These are phyloP conservation scores for Pythium vanterpoolii DNA, from an alignment of 352 stramenopile genomes.

Conservation along the genomic window DNA sequence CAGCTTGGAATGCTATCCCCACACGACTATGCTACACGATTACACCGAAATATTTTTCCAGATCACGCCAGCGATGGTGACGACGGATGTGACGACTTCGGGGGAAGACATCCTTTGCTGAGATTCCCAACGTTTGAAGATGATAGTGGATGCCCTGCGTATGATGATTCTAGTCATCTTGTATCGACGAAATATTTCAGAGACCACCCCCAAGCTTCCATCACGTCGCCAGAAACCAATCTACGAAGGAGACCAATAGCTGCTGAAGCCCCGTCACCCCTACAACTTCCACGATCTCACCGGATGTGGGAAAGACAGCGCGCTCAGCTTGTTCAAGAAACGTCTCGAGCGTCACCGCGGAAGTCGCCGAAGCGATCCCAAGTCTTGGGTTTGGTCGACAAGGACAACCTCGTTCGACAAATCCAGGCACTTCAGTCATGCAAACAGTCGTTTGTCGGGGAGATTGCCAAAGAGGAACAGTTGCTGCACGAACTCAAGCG, in stretches of 20 bases:
- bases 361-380: slow-evolving; percentile 12
- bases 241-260: not conserved
- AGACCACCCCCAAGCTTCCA: not conserved
- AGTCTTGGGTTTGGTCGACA: slow-evolving; percentile 32
- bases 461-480: slow-evolving; percentile 66
- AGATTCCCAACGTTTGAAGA: slow-evolving; percentile 57
- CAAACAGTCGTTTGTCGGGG: slow-evolving; percentile 55
- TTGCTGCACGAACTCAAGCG: slow-evolving; percentile 57
- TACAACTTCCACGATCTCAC: slow-evolving; percentile 4
- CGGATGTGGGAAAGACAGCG: slow-evolving; percentile 10
- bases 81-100: not conserved
- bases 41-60: not conserved
- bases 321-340: slow-evolving; percentile 1
- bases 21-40: not conserved
- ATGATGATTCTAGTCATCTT: slow-evolving; percentile 32
- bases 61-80: not conserved
- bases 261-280: not conserved
- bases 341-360: not conserved
- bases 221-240: not conserved
- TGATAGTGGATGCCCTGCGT: slow-evolving; percentile 51
- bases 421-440: slow-evolving; percentile 64
- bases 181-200: not conserved
- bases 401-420: slow-evolving; percentile 40
- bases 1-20: slow-evolving; percentile 8
- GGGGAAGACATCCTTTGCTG: not conserved